Base-by-base conservation (phyloP, 2,329 filamentous ascomycete genomes). In the Fusarium tanahbumbuense region DNA sequence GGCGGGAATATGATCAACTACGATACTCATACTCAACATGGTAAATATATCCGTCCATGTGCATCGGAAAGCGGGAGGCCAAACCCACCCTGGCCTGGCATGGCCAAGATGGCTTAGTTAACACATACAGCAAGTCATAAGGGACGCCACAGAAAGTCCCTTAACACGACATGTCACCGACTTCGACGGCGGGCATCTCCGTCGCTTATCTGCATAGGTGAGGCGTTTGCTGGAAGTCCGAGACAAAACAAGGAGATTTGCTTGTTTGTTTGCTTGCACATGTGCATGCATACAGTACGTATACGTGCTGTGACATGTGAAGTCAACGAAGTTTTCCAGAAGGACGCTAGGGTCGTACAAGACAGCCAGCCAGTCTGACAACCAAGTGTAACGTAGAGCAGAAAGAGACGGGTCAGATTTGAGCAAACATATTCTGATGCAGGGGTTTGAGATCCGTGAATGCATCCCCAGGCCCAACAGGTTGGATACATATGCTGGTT, bases 191-290 rank as follows among this genome's bases (percentile, higher is more conserved):
- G 69, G 71, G 57, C 70, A 74, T 74, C 72, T 73, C 70, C 68
- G 68, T 74, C 72, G 72, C 72, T 74, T 74, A 74, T 73, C 72
- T 74, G 65, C 72, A 72, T 41, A 47, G 64, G 49, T 70, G 50
- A 46, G 62, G 53, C 49, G 67, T 64, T 66, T 52, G 47, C 49
- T 45, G 48, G 50, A 60, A 40, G 15, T 25, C 20, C 48, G 25
- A 52, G 32, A 52, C 48, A 52, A 52, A 23, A 52, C 48, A 52
- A 40, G 23, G 48, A 40, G 25, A 52, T 40, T 52, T 27, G 48
- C 32, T 50, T 50, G 48, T 32, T 37, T 37, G 47, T 9, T 32
- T 32, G 30, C 30, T n/a, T 37, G 34, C 44, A 41, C 46, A 50
- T 63, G 68, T 67, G 63, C 60, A 49, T 61, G 48, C n/a, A 40